A percentile compares a stretch with the other conserved stretches of the same genome.
These are phyloP conservation scores for Xerocomellus dryophilus DNA, from an alignment of 768 basidiomycete species.

Conservation along the genomic window DNA sequence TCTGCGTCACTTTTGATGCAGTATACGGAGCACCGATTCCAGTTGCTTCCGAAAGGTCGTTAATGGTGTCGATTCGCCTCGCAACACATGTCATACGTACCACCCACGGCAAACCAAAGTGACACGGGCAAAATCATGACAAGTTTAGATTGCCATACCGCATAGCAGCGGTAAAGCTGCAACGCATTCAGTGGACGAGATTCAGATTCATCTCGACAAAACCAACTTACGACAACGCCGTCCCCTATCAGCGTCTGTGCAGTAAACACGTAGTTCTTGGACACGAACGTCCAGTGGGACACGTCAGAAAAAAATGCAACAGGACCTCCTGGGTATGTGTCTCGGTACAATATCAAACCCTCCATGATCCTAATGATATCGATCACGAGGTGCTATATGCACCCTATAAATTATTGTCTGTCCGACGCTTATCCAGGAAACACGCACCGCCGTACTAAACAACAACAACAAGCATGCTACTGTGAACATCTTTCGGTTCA, in stretches of 20 bases:
- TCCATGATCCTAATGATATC: background rate
- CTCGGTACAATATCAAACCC: background rate
- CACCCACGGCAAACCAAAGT: too few relatives aligned
- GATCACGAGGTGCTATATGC: background rate
- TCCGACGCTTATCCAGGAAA: background rate
- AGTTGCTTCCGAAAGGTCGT: too few relatives aligned
- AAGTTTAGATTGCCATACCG: too few relatives aligned
- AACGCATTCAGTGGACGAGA: background rate
- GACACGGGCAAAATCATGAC: too few relatives aligned
- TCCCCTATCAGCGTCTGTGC: conserved; percentile 23
- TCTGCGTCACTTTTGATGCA: too few relatives aligned
- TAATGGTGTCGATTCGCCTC: too few relatives aligned
- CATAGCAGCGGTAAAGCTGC: too few relatives aligned
- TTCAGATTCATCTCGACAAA: background rate
- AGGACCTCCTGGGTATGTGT: background rate
- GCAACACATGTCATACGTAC: too few relatives aligned
- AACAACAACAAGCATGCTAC: background rate
- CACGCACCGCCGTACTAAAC: background rate
- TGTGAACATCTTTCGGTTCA: background rate
- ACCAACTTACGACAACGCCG: conserved; percentile 16
- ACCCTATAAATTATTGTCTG: background rate
- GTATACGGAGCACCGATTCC: too few relatives aligned
- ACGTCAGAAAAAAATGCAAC: background rate
- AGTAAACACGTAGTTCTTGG: conserved; percentile 18
- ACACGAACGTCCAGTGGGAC: conserved; percentile 23